Evolutionary conservation across 495 filamentous ascomycete genomes (phyloP).

Genomic region (Haplographium delicatum): DNA sequence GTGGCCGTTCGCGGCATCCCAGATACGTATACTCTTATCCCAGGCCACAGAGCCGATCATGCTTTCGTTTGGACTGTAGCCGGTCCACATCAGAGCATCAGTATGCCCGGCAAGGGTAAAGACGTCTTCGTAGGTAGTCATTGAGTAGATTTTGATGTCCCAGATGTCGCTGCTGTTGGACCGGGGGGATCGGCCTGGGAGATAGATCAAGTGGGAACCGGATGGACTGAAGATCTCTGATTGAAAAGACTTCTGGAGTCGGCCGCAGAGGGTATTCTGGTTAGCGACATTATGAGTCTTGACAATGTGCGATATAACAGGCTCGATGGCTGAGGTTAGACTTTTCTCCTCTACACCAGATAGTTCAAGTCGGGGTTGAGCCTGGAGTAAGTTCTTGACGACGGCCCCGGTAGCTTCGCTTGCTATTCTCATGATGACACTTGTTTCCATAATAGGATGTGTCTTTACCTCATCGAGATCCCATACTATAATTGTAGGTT

Average conservation of each 20-base stretch:
- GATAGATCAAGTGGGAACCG: conserved; percentile 1
- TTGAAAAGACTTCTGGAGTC: neutral
- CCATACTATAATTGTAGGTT: conserved; percentile 7
- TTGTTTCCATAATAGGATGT: neutral
- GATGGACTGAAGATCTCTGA: conserved; percentile 7
- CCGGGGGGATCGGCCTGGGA: neutral
- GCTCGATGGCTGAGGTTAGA: neutral
- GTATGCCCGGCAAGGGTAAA: conserved; percentile 29
- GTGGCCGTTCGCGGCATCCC: conserved; percentile 22
- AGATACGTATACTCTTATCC: conserved; percentile 31
- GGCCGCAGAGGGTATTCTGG: neutral
- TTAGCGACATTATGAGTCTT: conserved; percentile 1
- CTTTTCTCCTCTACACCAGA: neutral
- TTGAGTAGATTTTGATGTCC: conserved; percentile 20
- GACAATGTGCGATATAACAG: conserved; percentile 1
- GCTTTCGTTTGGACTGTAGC: conserved; percentile 27
- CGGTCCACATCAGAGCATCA: conserved; percentile 30
- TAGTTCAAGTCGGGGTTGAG: neutral
- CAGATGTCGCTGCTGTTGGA: neutral
- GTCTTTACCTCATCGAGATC: conserved; percentile 1
- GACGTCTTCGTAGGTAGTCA: conserved; percentile 7
- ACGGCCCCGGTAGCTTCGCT: conserved; percentile 4
- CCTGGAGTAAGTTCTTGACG: neutral
- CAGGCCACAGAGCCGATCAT: conserved; percentile 29
- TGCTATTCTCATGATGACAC: conserved; percentile 3